phyloP scores from a whole-genome alignment of 78 protist species.

The Mastigamoeba balamuthi region DNA sequence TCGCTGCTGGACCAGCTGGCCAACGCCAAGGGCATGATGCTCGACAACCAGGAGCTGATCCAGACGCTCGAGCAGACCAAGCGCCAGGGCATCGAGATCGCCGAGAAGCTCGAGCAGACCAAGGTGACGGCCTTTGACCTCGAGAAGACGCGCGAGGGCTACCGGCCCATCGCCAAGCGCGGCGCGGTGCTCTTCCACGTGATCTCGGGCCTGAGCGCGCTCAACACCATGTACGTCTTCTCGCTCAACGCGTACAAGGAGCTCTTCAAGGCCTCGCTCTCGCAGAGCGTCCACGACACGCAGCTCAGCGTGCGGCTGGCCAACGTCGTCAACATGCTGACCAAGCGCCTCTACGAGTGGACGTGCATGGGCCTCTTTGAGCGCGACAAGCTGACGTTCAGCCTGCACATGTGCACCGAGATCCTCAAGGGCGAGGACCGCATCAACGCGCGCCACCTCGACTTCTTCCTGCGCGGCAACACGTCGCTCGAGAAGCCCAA shows the following conservation, averaged over 20 bases:
- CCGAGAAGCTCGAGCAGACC: slow-evolving; percentile 50
- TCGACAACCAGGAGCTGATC: slow-evolving; percentile 78
- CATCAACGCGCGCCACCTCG: slow-evolving; percentile 26
- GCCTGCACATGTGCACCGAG: slow-evolving; percentile 60
- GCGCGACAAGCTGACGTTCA: slow-evolving; percentile 66
- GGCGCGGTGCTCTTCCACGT: slow-evolving; percentile 81
- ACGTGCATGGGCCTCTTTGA: slow-evolving; percentile 75
- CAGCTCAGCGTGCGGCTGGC: slow-evolving; percentile 38
- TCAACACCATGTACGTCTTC: slow-evolving; percentile 80
- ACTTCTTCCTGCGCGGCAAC: slow-evolving; percentile 80
- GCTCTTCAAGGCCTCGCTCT: slow-evolving; percentile 54
- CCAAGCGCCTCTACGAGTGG: slow-evolving; percentile 56
- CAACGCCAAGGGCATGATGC: slow-evolving; percentile 51
- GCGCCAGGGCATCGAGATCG: slow-evolving; percentile 46
- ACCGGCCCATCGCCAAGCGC: slow-evolving; percentile 72
- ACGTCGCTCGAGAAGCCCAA: slow-evolving; percentile 14
- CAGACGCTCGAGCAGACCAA: slow-evolving; percentile 70
- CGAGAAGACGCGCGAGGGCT: slow-evolving; percentile 34
- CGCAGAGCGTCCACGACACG: not conserved
- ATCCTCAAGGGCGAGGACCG: slow-evolving; percentile 29
- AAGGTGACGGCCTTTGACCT: slow-evolving; percentile 42
- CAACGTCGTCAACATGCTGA: slow-evolving; percentile 60
- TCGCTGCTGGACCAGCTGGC: slow-evolving; percentile 67
- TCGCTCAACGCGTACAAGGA: slow-evolving; percentile 69
- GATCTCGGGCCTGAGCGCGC: slow-evolving; percentile 36